These are phyloP conservation scores for Candida schatavii DNA, from an alignment of 805 yeast genomes.

Conservation along the genomic window DNA sequence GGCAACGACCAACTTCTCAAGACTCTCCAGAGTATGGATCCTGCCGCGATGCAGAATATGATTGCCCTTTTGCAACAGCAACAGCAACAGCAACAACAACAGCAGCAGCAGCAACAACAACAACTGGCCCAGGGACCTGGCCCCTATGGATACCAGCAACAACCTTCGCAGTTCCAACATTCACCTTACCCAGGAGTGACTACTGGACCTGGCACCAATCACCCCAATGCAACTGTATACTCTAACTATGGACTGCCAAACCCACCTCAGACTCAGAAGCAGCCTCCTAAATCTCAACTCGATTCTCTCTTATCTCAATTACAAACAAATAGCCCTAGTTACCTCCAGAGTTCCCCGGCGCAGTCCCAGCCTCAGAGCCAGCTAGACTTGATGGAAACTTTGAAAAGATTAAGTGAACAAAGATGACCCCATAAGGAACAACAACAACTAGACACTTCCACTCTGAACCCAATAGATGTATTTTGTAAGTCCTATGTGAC, in stretches of 20 bases:
- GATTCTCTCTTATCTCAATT: conserved; percentile 26
- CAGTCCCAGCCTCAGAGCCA: conserved; percentile 16
- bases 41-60: conserved; percentile 32
- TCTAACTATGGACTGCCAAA: conserved; percentile 10
- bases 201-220: conserved; percentile 7
- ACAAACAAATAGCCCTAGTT: conserved; percentile 12
- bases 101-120: background rate
- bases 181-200: conserved; percentile 4
- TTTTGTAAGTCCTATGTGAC: no score
- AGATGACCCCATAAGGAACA: no score
- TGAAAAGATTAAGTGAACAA: conserved; percentile 33
- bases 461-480: no score
- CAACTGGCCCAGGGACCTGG: conserved; percentile 7
- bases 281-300: conserved; percentile 22
- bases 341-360: conserved; percentile 3
- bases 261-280: conserved; percentile 11
- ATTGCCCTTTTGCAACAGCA: conserved; percentile 27
- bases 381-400: conserved; percentile 33
- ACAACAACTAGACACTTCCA: no score
- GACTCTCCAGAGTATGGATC: conserved; percentile 26
- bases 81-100: conserved; percentile 22
- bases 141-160: conserved; percentile 11
- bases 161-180: conserved; percentile 8
- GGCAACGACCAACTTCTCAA: conserved; percentile 8
- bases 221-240: conserved; percentile 7